Percentiles rank a stretch among this genome's conserved stretches.
These are phyloP conservation scores for Sporothrix euskadiensis DNA, from an alignment of 2,329 filamentous ascomycete genomes.

Conservation along the genomic window DNA sequence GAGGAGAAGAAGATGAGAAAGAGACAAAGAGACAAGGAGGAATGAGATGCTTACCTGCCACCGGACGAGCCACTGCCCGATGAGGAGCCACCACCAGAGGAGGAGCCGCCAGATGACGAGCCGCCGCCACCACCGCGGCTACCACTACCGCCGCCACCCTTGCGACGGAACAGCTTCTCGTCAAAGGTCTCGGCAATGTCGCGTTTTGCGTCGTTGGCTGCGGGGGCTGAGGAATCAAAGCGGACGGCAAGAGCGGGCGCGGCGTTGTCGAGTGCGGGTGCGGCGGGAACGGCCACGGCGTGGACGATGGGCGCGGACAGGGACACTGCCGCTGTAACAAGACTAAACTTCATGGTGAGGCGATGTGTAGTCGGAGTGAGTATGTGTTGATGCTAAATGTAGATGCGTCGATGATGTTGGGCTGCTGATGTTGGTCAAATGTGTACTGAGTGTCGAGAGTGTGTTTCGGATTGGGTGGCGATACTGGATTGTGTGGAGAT, in stretches of 20 bases:
- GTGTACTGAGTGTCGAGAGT: not conserved
- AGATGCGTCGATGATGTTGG: not conserved
- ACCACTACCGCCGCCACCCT: slow-evolving; percentile 56
- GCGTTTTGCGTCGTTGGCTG: slow-evolving; percentile 28
- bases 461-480: slow-evolving; percentile 8
- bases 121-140: slow-evolving; percentile 25
- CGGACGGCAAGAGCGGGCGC: slow-evolving; percentile 1
- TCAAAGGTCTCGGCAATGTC: slow-evolving; percentile 28
- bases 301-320: slow-evolving; percentile 30
- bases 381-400: not conserved
- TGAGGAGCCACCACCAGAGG: slow-evolving; percentile 2
- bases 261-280: not conserved
- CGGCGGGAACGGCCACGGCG: slow-evolving; percentile 34
- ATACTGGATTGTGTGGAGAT: not conserved
- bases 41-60: slow-evolving; percentile 13
- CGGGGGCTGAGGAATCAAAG: not conserved
- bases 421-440: not conserved
- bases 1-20: not conserved
- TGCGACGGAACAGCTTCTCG: slow-evolving; percentile 55
- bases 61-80: not conserved
- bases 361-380: not conserved
- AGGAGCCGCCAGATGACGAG: slow-evolving; percentile 29
- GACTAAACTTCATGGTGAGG: slow-evolving; percentile 29
- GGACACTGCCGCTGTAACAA: slow-evolving; percentile 25
- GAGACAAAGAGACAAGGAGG: not conserved